Evolutionary conservation across 2,329 filamentous ascomycete genomes (phyloP).

Genomic region (Dactylellina drechsleri): DNA sequence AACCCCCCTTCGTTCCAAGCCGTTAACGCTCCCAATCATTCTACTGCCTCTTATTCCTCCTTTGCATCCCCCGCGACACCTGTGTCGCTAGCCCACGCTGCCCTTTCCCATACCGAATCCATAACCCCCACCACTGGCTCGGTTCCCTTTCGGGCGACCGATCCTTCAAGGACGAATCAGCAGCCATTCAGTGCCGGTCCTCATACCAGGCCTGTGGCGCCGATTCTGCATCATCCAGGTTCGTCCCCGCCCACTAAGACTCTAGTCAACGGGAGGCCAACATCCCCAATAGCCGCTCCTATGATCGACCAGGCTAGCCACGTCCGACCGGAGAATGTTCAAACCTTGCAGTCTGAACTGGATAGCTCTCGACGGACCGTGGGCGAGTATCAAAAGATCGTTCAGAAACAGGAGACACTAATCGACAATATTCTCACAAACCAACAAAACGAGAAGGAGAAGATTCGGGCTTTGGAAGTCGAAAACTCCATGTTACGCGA

Average conservation of each 20-base stretch:
- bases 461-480: slow-evolving; percentile 35
- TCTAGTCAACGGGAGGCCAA: slow-evolving; percentile 52
- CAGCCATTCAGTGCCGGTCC: slow-evolving; percentile 42
- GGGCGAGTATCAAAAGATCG: slow-evolving; percentile 51
- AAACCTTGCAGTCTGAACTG: slow-evolving; percentile 37
- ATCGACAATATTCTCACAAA: slow-evolving; percentile 51
- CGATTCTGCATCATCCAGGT: slow-evolving; percentile 53
- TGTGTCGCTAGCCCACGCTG: slow-evolving; percentile 44
- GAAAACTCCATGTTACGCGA: slow-evolving; percentile 42
- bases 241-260: slow-evolving; percentile 49
- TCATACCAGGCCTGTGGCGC: slow-evolving; percentile 38
- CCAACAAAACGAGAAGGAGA: slow-evolving; percentile 52
- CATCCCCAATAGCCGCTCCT: slow-evolving; percentile 40
- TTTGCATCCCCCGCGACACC: slow-evolving; percentile 47
- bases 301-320: slow-evolving; percentile 45
- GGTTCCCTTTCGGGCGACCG: slow-evolving; percentile 47
- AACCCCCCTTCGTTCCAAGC: slow-evolving; percentile 48
- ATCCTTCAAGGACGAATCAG: slow-evolving; percentile 52
- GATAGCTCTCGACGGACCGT: slow-evolving; percentile 48
- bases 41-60: slow-evolving; percentile 21
- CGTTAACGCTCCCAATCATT: slow-evolving; percentile 45
- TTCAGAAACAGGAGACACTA: slow-evolving; percentile 52
- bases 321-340: slow-evolving; percentile 28
- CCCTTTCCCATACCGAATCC: slow-evolving; percentile 40
- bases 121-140: slow-evolving; percentile 44